phyloP scores from a whole-genome alignment of 2,329 filamentous ascomycete species.

The Seiridium unicorne region DNA sequence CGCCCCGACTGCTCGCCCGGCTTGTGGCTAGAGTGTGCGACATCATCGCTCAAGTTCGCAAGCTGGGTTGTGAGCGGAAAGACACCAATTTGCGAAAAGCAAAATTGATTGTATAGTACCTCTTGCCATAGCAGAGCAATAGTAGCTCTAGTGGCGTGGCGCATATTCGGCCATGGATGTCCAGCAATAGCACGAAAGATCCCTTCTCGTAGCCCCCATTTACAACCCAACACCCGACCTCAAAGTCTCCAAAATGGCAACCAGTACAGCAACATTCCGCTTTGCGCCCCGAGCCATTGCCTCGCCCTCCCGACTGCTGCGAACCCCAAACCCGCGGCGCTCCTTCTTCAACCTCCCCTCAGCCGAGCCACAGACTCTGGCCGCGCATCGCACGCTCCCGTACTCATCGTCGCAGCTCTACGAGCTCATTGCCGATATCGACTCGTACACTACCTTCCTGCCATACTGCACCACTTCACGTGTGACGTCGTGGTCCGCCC shows the following conservation, averaged over 20 bases:
- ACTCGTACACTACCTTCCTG: constrained; percentile 82
- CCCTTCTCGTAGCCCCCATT: background rate
- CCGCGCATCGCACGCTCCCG: constrained; percentile 72
- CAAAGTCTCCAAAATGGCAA: background rate
- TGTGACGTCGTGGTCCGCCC: constrained; percentile 70
- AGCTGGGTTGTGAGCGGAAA: background rate
- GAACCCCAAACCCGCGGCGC: background rate
- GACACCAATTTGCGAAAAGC: background rate
- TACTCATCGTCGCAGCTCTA: constrained; percentile 74
- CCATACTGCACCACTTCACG: constrained; percentile 80
- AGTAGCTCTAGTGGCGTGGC: background rate
- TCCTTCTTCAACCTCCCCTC: constrained; percentile 10
- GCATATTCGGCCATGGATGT: background rate
- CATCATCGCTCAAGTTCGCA: background rate
- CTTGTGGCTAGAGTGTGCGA: background rate
- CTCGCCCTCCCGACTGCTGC: background rate
- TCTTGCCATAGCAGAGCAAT: too few species aligned
- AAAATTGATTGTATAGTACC: too few species aligned
- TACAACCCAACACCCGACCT: too few species aligned
- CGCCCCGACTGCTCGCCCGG: background rate
- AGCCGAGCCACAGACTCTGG: constrained; percentile 58
- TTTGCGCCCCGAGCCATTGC: constrained; percentile 8
- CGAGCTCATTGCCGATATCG: constrained; percentile 82
- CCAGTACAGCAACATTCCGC: background rate
- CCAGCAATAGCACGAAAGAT: background rate